Percentiles rank a stretch among this genome's conserved stretches.
phyloP scores from a whole-genome alignment of 2,329 filamentous ascomycete genomes.

The Botrytis porri region DNA sequence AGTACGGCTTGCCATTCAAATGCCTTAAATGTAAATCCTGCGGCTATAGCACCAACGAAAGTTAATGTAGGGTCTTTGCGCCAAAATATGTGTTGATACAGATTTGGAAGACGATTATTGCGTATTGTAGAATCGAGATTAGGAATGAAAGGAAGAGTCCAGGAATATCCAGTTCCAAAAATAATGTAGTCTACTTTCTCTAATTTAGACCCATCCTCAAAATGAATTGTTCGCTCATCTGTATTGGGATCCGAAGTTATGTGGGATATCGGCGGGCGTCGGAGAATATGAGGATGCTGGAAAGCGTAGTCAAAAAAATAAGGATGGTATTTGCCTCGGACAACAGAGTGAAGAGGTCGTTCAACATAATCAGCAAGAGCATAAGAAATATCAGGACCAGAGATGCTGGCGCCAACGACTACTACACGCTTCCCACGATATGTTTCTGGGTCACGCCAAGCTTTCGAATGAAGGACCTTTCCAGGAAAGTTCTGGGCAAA shows the following conservation, averaged over 20 bases:
- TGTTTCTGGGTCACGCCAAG: slow-evolving; percentile 61
- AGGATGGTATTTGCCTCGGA: slow-evolving; percentile 50
- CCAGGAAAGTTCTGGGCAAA: slow-evolving; percentile 56
- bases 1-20: slow-evolving; percentile 68
- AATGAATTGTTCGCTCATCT: slow-evolving; percentile 47
- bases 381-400: slow-evolving; percentile 59
- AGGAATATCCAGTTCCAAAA: slow-evolving; percentile 65
- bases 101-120: slow-evolving; percentile 53
- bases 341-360: slow-evolving; percentile 51
- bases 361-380: slow-evolving; percentile 48
- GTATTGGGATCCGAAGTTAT: slow-evolving; percentile 38
- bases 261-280: slow-evolving; percentile 48
- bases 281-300: slow-evolving; percentile 52
- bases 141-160: slow-evolving; percentile 60
- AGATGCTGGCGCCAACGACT: slow-evolving; percentile 62
- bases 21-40: slow-evolving; percentile 63
- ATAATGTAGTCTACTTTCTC: slow-evolving; percentile 59
- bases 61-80: slow-evolving; percentile 52
- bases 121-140: slow-evolving; percentile 44
- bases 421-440: slow-evolving; percentile 56
- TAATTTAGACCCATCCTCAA: slow-evolving; percentile 53
- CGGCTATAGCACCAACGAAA: slow-evolving; percentile 57
- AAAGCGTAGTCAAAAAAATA: slow-evolving; percentile 61
- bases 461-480: slow-evolving; percentile 66
- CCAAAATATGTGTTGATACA: slow-evolving; percentile 59